Base-by-base conservation (phyloP, 2,329 filamentous ascomycete species). In the Sporothrix inflata region DNA sequence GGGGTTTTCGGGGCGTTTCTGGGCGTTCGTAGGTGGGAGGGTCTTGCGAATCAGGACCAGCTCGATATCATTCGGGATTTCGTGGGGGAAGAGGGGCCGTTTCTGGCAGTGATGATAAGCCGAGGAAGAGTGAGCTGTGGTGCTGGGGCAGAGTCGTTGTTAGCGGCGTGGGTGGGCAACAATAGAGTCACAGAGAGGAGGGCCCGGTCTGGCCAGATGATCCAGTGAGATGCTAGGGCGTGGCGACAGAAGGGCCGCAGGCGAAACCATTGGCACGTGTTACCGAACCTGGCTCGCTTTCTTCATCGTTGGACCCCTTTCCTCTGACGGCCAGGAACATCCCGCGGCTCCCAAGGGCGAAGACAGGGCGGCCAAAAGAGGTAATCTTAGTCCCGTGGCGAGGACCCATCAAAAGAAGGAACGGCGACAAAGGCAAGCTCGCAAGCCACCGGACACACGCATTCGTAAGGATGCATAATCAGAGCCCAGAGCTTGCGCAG, bases 251-350 rank as follows among this genome's bases (percentile, higher is more conserved):
- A 38, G 19, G 45, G 27, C 65, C 27, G 65, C 45, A 53, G 65
- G 65, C 45, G 45, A 67, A 11, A 51, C 34, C 16, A 38, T 63
- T 72, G 30, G 65, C 71, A 72, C 71, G 71, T 72, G 71, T 69
- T 51, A 69, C 65, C 71, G 65, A 69, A 61, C 14, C 7, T 61
- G n/a, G 51, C 67, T 49, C 38, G 40, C 40, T 3, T 51, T 16
- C 9, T 66, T 6, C 24, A 12, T 21, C 40, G 19, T 11, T 67
- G 24, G 27, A 47, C 14, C 24, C 24, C 45, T 42, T 51, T 40
- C 30, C 27, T 34, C n/a, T 60, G 67, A 60, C 40, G 51, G 51
- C 66, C 51, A 60, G 67, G 67, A 34, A 69, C 67, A 57, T 42
- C 30, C 66, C 49, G 66, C 49, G 66, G 66, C 34, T 40, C 24